Evolutionary conservation across 495 filamentous ascomycete genomes (phyloP), one percentile per base, ranked within the genome.

Genomic region (Hyphodiscus hymeniophilus): DNA sequence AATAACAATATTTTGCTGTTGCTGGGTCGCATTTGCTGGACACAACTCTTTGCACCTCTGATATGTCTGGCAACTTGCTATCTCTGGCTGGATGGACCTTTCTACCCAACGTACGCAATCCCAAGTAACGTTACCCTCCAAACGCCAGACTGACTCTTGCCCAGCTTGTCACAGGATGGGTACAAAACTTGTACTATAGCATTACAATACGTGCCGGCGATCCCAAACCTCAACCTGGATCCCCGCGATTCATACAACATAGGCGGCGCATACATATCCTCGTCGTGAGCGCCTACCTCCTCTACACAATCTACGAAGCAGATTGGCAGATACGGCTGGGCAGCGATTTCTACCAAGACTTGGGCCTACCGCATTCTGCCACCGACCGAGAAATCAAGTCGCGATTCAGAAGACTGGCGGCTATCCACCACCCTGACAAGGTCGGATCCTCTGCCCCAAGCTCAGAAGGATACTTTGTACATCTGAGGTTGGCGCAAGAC

Each of bases 271-370:
- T 94, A 62, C 82, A 91, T 63, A 83, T 89, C 62, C 63, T 78
- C 42, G 85, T 97, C 54, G 83, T 96, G 15, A 64, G 80, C 32
- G 60, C 76, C 36, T 98, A 97, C 66, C 83, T 98, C 16, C 66
- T 86, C 50, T 97, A 95, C 70, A 96, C 87, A 28, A 80, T 98
- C 56, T 95, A 89, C 68, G 91, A 97, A 67, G 82, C 85, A 46
- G 87, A 95, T 71, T 82, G 85, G 65, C 76, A 85, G 38, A 67
- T 97, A 2, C 83, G 77, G 33, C 69, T 73, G 44, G 67, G 71
- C 0, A 79, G 82, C 18, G 76, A 84, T 69, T 95, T 85, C 68
- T 97, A 95, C 66, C 66, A 76, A 38, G 76, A 77, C 35, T 73
- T 98, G 0, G 76, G 76, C 13, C 71, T 95, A 0, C 73, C 81